phyloP scores from a whole-genome alignment of 2,329 filamentous ascomycete genomes.

The Aspergillus sp. region DNA sequence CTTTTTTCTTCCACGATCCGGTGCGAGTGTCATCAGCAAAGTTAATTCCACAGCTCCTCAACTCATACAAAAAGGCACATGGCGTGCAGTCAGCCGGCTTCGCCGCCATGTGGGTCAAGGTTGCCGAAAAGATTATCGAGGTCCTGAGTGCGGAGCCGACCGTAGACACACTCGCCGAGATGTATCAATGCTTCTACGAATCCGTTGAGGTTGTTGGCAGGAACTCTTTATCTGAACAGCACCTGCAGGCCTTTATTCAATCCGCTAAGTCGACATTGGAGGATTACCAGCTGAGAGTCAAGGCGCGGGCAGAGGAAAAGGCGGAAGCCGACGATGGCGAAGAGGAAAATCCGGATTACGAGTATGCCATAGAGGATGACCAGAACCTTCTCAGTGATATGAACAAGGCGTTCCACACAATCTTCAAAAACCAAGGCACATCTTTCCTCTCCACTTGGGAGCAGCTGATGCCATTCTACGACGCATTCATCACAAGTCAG shows the following conservation, averaged over 20 bases:
- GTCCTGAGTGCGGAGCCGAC: constrained; percentile 92
- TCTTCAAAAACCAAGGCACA: constrained; percentile 94
- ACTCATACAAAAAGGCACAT: constrained; percentile 91
- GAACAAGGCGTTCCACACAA: constrained; percentile 99
- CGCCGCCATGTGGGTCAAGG: constrained; percentile 79
- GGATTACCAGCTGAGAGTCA: constrained; percentile 89
- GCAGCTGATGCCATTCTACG: constrained; percentile 80
- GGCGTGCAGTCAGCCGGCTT: constrained; percentile 80
- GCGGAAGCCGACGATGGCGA: constrained; percentile 86
- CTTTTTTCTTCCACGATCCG: constrained; percentile 99
- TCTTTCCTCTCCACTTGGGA: constrained; percentile 89
- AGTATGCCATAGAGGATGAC: constrained; percentile 94
- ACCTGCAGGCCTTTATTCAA: constrained; percentile 88
- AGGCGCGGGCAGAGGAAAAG: constrained; percentile 80
- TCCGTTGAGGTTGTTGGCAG: constrained; percentile 92
- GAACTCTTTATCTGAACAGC: constrained; percentile 74
- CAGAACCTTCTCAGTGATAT: constrained; percentile 96
- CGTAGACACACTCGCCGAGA: constrained; percentile 94
- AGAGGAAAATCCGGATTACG: constrained; percentile 82
- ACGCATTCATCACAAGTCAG: constrained; percentile 75
- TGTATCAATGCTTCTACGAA: constrained; percentile 99
- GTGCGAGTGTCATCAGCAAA: constrained; percentile 94
- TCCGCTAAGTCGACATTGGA: constrained; percentile 83
- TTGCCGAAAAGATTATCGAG: constrained; percentile 88
- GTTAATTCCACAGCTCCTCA: constrained; percentile 88